Evolutionary conservation across 495 filamentous ascomycete species (phyloP).

Genomic region (Lentithecium fluviatile): DNA sequence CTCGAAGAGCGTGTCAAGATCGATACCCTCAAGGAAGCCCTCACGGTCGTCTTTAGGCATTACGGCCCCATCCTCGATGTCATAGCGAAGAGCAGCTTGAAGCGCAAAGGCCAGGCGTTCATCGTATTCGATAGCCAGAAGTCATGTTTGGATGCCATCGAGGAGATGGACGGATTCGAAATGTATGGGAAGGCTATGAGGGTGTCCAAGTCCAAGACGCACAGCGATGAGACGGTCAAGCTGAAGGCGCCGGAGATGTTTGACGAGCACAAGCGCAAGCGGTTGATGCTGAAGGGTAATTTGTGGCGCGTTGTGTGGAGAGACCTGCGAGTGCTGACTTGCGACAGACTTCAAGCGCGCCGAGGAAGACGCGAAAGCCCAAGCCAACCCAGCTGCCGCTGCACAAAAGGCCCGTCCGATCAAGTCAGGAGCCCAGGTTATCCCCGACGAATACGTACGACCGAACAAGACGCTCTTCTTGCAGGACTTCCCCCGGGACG

Average conservation of each 20-base stretch:
- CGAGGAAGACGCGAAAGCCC: constrained; percentile 80
- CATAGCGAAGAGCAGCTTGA: constrained; percentile 86
- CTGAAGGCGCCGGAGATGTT: constrained; percentile 71
- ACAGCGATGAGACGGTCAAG: constrained; percentile 84
- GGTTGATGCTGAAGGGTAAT: constrained; percentile 65
- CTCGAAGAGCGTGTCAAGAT: constrained; percentile 91
- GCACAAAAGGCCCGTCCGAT: constrained; percentile 59
- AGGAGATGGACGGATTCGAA: constrained; percentile 90
- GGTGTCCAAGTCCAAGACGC: constrained; percentile 77
- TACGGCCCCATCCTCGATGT: constrained; percentile 90
- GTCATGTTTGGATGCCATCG: constrained; percentile 74
- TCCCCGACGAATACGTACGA: constrained; percentile 95
- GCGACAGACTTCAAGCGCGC: constrained; percentile 85
- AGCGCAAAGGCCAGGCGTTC: constrained; percentile 94
- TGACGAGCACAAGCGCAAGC: constrained; percentile 79
- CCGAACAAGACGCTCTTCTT: constrained; percentile 98
- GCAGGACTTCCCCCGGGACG: constrained; percentile 86
- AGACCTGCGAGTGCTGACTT: not conserved
- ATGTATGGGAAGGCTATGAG: constrained; percentile 92
- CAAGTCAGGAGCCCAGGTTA: constrained; percentile 76
- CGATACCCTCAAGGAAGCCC: constrained; percentile 69
- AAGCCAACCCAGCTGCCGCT: constrained; percentile 56
- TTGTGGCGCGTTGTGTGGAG: not conserved
- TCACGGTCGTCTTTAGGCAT: constrained; percentile 79
- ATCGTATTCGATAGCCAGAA: constrained; percentile 83